Conservation (phyloP, 208 protist genomes). For the Hexamita inflata region DNA sequence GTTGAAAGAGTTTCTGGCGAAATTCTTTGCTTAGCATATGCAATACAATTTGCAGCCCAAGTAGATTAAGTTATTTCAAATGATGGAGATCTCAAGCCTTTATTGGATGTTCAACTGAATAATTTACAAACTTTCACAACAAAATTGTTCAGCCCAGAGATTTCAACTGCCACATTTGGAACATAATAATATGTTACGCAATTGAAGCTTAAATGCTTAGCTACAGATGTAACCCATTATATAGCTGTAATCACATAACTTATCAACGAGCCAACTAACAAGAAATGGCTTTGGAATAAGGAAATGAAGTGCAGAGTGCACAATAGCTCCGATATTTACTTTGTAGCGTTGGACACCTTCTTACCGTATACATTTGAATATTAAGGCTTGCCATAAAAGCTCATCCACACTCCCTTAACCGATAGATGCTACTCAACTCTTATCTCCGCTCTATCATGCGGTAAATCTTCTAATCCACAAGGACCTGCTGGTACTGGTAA, state of each 20-base stretch:
- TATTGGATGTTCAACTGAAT: not conserved
- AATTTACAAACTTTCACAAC: not conserved
- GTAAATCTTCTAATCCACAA: constrained; percentile 54
- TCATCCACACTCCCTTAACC: constrained; percentile 52
- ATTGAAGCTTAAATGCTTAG: not conserved
- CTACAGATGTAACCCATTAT: constrained; percentile 12
- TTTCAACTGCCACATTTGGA: constrained; percentile 13
- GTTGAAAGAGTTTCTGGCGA: not conserved
- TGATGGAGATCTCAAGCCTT: not conserved
- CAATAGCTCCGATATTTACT: constrained; percentile 40
- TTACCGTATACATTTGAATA: constrained; percentile 56
- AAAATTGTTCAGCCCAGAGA: constrained; percentile 1
- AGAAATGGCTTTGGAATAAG: constrained; percentile 55
- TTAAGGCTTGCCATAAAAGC: not conserved
- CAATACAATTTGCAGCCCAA: not conserved
- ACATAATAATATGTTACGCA: not conserved
- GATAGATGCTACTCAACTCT: constrained; percentile 44
- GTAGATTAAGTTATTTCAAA: not conserved
- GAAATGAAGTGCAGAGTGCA: constrained; percentile 49
- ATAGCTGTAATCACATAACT: too few species aligned
- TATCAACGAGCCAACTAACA: constrained; percentile 58
- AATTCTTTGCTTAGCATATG: not conserved
- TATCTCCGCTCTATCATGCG: constrained; percentile 40
- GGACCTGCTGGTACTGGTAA: constrained; percentile 84
- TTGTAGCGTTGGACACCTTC: constrained; percentile 56